phyloP scores from a whole-genome alignment of 2,329 filamentous ascomycete genomes.

The Clonostachys rosea region DNA sequence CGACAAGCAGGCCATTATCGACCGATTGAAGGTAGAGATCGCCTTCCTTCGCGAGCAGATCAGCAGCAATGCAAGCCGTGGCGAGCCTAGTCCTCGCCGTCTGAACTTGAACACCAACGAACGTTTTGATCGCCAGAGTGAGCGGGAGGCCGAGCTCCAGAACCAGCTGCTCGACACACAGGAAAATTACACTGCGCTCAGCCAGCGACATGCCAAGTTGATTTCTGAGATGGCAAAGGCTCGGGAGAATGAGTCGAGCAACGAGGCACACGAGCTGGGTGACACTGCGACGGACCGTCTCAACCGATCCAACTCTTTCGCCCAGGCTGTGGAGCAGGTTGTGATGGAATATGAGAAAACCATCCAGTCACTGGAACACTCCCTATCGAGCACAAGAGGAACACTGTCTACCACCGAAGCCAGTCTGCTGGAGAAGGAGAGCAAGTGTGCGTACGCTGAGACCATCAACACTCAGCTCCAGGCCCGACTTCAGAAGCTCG shows the following conservation, averaged over 20 bases:
- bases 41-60: slow-evolving; percentile 93
- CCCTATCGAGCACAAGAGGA: slow-evolving; percentile 80
- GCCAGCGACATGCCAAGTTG: slow-evolving; percentile 89
- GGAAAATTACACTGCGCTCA: slow-evolving; percentile 90
- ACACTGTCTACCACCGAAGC: slow-evolving; percentile 84
- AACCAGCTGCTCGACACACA: slow-evolving; percentile 90
- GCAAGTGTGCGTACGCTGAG: slow-evolving; percentile 87
- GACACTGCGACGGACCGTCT: slow-evolving; percentile 82
- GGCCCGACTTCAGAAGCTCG: slow-evolving; percentile 82
- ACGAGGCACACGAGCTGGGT: slow-evolving; percentile 56
- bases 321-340: slow-evolving; percentile 91
- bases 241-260: slow-evolving; percentile 59
- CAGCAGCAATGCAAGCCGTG: slow-evolving; percentile 66
- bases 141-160: slow-evolving; percentile 85
- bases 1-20: slow-evolving; percentile 91
- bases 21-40: slow-evolving; percentile 89
- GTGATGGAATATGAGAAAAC: slow-evolving; percentile 98
- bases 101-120: slow-evolving; percentile 54
- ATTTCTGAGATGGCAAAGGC: slow-evolving; percentile 91
- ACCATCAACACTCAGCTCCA: slow-evolving; percentile 90
- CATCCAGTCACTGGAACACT: slow-evolving; percentile 88
- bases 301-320: slow-evolving; percentile 93
- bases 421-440: slow-evolving; percentile 84
- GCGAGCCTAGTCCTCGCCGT: slow-evolving; percentile 49
- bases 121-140: slow-evolving; percentile 71